Conservation (phyloP, 768 basidiomycete genomes). For the Russula sp. region DNA sequence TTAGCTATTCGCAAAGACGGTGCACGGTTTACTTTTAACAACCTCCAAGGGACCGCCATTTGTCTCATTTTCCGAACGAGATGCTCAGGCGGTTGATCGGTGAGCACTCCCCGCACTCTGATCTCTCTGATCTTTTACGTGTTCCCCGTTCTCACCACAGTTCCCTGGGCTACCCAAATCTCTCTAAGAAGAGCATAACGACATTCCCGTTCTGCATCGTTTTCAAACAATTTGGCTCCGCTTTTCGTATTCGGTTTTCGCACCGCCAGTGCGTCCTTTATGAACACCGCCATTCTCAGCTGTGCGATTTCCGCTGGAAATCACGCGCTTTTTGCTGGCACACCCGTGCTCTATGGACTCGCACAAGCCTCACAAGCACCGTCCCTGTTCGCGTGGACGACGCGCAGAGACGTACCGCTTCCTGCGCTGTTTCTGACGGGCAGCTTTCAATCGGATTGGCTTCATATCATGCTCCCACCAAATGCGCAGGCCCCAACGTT, state of each 20-base stretch:
- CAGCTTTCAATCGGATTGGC: no score
- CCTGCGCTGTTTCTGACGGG: constrained; percentile 68
- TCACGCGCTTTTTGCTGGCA: constrained; percentile 83
- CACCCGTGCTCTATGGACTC: constrained; percentile 75
- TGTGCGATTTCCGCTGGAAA: constrained; percentile 84
- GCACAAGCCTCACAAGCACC: constrained; percentile 67
- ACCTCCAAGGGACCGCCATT: no score
- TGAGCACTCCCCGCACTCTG: constrained; percentile 33
- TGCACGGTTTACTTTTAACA: no score
- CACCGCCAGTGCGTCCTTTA: constrained; percentile 73
- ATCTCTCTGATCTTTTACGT: neutral
- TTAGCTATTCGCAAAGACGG: no score
- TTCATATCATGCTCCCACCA: no score
- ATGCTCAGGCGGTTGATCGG: constrained; percentile 60
- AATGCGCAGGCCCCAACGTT: no score
- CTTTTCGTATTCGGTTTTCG: neutral
- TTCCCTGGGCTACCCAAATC: constrained; percentile 74
- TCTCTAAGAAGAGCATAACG: constrained; percentile 65
- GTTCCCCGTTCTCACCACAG: constrained; percentile 37
- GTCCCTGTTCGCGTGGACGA: constrained; percentile 64
- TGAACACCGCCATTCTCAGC: constrained; percentile 82
- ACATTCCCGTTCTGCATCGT: constrained; percentile 90
- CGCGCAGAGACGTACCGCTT: constrained; percentile 64
- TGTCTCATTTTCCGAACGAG: no score
- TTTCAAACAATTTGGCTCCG: constrained; percentile 70